Evolutionary conservation across 1,139 yeast genomes (phyloP).

Genomic region (Pichia sp.): DNA sequence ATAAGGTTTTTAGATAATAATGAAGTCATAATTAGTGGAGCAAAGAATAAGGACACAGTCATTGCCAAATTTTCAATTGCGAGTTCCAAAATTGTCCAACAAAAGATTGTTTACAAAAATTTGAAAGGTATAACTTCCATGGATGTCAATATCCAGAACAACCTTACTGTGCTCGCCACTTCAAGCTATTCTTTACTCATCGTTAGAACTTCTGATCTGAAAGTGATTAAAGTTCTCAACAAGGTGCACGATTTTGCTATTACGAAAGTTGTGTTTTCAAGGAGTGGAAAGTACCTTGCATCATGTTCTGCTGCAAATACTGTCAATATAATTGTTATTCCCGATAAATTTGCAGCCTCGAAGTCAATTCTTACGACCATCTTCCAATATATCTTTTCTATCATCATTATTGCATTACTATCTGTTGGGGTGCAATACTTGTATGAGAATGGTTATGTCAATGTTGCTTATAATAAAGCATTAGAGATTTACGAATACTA

Average conservation of each 20-base stretch:
- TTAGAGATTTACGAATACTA: slow-evolving; percentile 39
- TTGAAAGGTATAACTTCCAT: slow-evolving; percentile 68
- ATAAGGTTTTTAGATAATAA: slow-evolving; percentile 55
- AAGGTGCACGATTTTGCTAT: slow-evolving; percentile 78
- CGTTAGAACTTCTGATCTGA: slow-evolving; percentile 49
- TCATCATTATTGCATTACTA: slow-evolving; percentile 40
- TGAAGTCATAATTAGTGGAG: slow-evolving; percentile 54
- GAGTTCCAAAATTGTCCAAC: slow-evolving; percentile 41
- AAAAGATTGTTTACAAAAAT: slow-evolving; percentile 46
- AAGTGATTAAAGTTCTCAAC: slow-evolving; percentile 46
- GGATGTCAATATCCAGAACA: slow-evolving; percentile 43
- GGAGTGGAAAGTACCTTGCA: slow-evolving; percentile 65
- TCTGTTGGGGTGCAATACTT: slow-evolving; percentile 39
- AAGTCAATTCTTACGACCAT: slow-evolving; percentile 45
- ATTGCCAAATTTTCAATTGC: slow-evolving; percentile 42
- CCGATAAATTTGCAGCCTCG: slow-evolving; percentile 46
- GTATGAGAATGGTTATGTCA: slow-evolving; percentile 35
- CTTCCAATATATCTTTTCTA: slow-evolving; percentile 44
- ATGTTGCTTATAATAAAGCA: slow-evolving; percentile 38
- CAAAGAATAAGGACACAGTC: slow-evolving; percentile 44
- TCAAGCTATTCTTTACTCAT: slow-evolving; percentile 67
- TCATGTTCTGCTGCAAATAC: slow-evolving; percentile 81
- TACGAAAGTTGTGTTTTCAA: slow-evolving; percentile 68
- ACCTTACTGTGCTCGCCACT: slow-evolving; percentile 67
- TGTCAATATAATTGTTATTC: slow-evolving; percentile 59